Base-by-base conservation (phyloP, 352 stramenopile genomes). In the Phytophthora citricola region DNA sequence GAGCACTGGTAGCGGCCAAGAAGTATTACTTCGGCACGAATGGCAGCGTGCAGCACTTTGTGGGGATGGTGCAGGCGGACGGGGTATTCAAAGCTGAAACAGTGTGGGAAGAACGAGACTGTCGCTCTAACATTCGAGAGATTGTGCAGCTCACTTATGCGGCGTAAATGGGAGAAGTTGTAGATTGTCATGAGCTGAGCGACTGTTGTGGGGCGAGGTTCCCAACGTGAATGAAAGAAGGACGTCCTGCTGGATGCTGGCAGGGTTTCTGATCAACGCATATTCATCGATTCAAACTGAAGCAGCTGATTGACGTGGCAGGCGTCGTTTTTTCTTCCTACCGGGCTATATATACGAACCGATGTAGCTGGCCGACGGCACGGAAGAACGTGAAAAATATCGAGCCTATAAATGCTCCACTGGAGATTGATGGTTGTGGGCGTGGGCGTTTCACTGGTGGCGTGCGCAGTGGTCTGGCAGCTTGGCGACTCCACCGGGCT, bases 11-110 rank as follows among this genome's bases (percentile, higher is more conserved):
- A 11, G 86, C 86, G 0, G 86, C 88, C 12, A 95, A 95, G 68
- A 93, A 92, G 58, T 95, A 95, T 50, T 95, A 94, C 64, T 95
- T 95, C 62, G 88, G 88, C 8, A 94, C 86, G 2, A 85, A 85
- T 31, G 88, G 88, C n/a, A 93, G 88, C 45, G 85, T 94, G n/a
- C 84, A 95, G 71, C 82, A 94, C 66, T 95, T 95, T 53, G 66
- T 92, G 22, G 57, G 76, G 1, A 45, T 94, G 39, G 81, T 94
- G 24, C 31, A 63, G 6, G 41, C 58, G 0, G 83, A 93, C 14
- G 73, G 69, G 5, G 53, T 78, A 10, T 83, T 95, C n/a, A 47
- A 32, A 2, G 83, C 85, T 0, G 54, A 86, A 39, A 71, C 79
- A 17, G 81, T 95, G 10, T 92, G 83, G 86, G 71, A 93, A 69